phyloP scores from a whole-genome alignment of 2,329 filamentous ascomycete genomes.

The Hymenotorrendiella dingleyae region DNA sequence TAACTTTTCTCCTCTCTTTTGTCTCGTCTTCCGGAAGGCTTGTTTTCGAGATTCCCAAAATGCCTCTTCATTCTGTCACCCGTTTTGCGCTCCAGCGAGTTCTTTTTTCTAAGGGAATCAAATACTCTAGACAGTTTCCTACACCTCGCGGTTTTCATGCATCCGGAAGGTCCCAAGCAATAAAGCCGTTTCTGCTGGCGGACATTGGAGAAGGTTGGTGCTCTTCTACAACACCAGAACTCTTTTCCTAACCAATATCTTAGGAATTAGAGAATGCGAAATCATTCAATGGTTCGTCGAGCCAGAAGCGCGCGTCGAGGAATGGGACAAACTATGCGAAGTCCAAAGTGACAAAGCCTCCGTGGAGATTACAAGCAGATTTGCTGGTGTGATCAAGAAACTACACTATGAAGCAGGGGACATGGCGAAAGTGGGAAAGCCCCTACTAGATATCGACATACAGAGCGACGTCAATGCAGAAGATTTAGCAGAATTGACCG shows the following conservation, averaged over 20 bases:
- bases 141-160: slow-evolving; percentile 22
- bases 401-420: slow-evolving; percentile 93
- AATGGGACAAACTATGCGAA: slow-evolving; percentile 96
- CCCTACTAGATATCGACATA: slow-evolving; percentile 92
- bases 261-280: slow-evolving; percentile 96
- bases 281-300: slow-evolving; percentile 99
- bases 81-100: slow-evolving; percentile 46
- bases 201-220: slow-evolving; percentile 76
- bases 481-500: slow-evolving; percentile 41
- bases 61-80: slow-evolving; percentile 51
- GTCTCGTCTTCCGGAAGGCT: slow-evolving; percentile 5
- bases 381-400: slow-evolving; percentile 92
- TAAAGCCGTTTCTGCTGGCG: slow-evolving; percentile 77
- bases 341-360: slow-evolving; percentile 96
- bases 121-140: slow-evolving; percentile 16
- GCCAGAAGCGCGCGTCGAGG: slow-evolving; percentile 89
- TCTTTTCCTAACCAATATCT: too few relatives aligned
- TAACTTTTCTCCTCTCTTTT: slow-evolving; percentile 5
- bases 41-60: slow-evolving; percentile 29
- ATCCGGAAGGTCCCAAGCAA: slow-evolving; percentile 33
- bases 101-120: slow-evolving; percentile 35
- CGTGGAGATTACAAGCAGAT: slow-evolving; percentile 89
- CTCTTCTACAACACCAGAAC: too few relatives aligned
- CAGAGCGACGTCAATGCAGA: slow-evolving; percentile 66
- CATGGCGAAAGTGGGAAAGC: slow-evolving; percentile 92